phyloP scores from a whole-genome alignment of 2,329 filamentous ascomycete genomes.

The Dothideomycetes sp. region DNA sequence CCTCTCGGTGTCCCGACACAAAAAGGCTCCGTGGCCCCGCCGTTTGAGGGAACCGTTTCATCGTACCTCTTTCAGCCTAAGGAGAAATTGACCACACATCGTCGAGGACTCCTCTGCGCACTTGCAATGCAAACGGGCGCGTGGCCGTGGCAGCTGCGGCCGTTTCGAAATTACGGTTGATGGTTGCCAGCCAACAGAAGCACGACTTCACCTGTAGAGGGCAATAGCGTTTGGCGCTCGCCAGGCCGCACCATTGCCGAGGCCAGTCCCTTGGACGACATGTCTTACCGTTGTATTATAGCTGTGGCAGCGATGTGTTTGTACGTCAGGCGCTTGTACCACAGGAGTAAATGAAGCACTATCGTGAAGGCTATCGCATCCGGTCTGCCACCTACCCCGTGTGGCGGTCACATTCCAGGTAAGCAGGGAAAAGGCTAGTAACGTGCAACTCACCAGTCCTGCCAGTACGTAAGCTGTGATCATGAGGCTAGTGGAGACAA shows the following conservation, averaged over 20 bases:
- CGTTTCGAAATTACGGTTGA: slow-evolving; percentile 9
- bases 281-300: slow-evolving; percentile 3
- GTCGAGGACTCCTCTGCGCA: background rate
- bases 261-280: slow-evolving; percentile 7
- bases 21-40: too few relatives aligned
- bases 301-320: background rate
- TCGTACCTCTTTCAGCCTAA: background rate
- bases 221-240: slow-evolving; percentile 4
- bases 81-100: background rate
- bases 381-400: too few relatives aligned
- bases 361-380: too few relatives aligned
- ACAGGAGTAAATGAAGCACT: too few relatives aligned
- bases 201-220: slow-evolving; percentile 5
- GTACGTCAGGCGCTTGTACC: background rate
- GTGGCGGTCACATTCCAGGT: slow-evolving; percentile 4
- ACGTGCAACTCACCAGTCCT: slow-evolving; percentile 2
- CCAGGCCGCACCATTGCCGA: background rate
- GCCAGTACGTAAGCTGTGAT: slow-evolving; percentile 4
- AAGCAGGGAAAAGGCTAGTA: slow-evolving; percentile 3
- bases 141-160: slow-evolving; percentile 7
- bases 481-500: slow-evolving; percentile 5
- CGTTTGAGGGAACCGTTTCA: too few relatives aligned
- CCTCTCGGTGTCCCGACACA: too few relatives aligned
- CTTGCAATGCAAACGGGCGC: slow-evolving; percentile 5
- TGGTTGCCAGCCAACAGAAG: slow-evolving; percentile 8